Base-by-base conservation (phyloP, 306 rosid genomes). In the Lotus japonicus region DNA sequence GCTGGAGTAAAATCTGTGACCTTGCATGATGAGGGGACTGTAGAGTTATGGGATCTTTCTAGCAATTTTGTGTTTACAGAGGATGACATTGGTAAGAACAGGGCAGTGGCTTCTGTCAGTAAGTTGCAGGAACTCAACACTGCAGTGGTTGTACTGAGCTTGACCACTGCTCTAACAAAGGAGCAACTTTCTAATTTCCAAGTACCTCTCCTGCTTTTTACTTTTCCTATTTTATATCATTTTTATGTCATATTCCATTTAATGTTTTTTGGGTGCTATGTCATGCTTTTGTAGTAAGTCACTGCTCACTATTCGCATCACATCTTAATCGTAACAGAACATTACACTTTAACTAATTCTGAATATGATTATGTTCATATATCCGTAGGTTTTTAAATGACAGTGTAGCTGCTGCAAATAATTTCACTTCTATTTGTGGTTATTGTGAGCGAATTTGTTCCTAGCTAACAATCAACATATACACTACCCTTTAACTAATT, bases 1-100 rank as follows among this genome's bases (percentile, higher is more conserved):
- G 97, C 97, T 75, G 97, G 97, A 55, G 96, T 92, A 17, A 92
- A 89, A 79, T 87, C 97, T 61, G 95, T 92, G 81, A 92, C 90
- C 61, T 81, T 92, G 86, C 97, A 92, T 2, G 97, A 92, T 65
- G 97, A 92, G 69, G 96, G 87, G 74, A 73, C 41, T 10, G 96
- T 89, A 50, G 92, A 89, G 80, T 71, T 89, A 49, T 92, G 96
- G 97, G 96, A 89, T 82, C 70, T 92, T 75, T 89, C 95, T 36
- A 75, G 97, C 70, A 86, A 87, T 64, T 91, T 91, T 72, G 77
- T 87, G 16, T 91, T 91, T 68, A 63, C 88, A 0, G 95, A 89
- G 71, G 84, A 76, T 79, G 97, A 92, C 77, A 46, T 92, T 73
- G 96, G 97, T 21, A 87, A 85, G 78, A 92, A 92, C 77, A 85